These are phyloP conservation scores for Thielaviopsis populi DNA, from an alignment of 2,329 filamentous ascomycete genomes.

Conservation along the genomic window DNA sequence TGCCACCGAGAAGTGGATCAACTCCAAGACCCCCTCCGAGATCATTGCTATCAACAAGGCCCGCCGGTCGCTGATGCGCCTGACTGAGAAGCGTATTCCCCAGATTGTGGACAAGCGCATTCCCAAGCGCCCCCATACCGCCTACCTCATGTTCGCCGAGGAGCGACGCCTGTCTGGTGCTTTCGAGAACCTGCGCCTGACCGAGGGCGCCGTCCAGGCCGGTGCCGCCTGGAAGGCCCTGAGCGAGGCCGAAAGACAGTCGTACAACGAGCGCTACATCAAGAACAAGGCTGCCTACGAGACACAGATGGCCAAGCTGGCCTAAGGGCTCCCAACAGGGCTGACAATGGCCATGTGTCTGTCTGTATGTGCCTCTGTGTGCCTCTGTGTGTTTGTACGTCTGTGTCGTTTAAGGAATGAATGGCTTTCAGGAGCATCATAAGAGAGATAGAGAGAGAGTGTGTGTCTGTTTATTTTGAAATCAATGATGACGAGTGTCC, in stretches of 20 bases:
- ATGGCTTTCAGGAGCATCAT: neutral
- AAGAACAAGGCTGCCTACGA: conserved; percentile 3
- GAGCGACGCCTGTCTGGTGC: conserved; percentile 25
- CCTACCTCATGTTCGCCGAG: conserved; percentile 28
- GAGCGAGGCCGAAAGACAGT: conserved; percentile 28
- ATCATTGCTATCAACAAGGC: conserved; percentile 35
- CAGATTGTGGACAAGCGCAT: conserved; percentile 34
- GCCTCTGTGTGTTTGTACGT: no score
- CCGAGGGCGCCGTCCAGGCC: conserved; percentile 21
- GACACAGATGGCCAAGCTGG: neutral
- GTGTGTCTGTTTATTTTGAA: neutral
- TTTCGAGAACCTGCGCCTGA: conserved; percentile 10
- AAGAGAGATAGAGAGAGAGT: neutral
- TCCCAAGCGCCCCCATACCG: conserved; percentile 27
- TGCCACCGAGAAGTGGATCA: conserved; percentile 34
- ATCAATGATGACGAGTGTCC: neutral
- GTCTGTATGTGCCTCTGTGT: no score
- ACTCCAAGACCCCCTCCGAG: conserved; percentile 26
- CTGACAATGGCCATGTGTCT: no score
- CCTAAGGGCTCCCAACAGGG: neutral
- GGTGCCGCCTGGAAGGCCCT: conserved; percentile 31
- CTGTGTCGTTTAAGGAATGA: no score
- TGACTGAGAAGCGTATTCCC: conserved; percentile 20
- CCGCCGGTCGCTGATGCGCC: conserved; percentile 29
- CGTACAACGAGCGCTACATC: conserved; percentile 17